Evolutionary conservation across 108 stramenopile species (phyloP).

Genomic region (Cylindrotheca fusiformis): DNA sequence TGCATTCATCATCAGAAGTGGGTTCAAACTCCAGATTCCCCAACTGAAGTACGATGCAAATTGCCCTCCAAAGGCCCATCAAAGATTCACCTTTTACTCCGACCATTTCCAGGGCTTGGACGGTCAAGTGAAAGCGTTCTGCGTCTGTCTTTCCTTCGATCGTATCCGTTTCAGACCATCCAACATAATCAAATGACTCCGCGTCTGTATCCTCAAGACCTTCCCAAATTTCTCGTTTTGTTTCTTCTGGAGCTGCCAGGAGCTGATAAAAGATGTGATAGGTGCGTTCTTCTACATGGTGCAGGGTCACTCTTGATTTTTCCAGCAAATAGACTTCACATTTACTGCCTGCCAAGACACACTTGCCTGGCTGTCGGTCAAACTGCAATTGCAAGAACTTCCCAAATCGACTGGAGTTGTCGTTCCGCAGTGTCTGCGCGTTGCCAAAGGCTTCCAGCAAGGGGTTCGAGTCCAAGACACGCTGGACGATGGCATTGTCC

Average conservation of each 20-base stretch:
- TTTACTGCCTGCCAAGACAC: conserved; percentile 67
- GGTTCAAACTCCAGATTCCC: conserved; percentile 83
- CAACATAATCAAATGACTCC: conserved; percentile 74
- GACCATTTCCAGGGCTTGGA: conserved; percentile 65
- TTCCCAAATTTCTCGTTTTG: conserved; percentile 68
- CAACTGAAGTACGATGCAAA: conserved; percentile 80
- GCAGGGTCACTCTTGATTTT: conserved; percentile 92
- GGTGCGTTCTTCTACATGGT: conserved; percentile 94
- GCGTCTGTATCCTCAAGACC: conserved; percentile 61
- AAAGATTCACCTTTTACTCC: conserved; percentile 69
- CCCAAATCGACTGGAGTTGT: conserved; percentile 87
- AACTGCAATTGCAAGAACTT: conserved; percentile 89
- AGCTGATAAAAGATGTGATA: conserved; percentile 99
- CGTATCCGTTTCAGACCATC: conserved; percentile 34
- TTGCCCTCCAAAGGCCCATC: conserved; percentile 56
- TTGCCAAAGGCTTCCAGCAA: conserved; percentile 93
- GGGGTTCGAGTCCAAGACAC: conserved; percentile 91
- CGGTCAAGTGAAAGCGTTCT: conserved; percentile 80
- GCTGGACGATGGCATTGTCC: conserved; percentile 57
- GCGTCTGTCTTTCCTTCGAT: conserved; percentile 85
- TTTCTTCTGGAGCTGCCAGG: conserved; percentile 78
- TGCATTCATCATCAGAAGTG: conserved; percentile 36
- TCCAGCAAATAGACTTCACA: conserved; percentile 94
- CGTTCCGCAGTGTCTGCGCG: conserved; percentile 87
- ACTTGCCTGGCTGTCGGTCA: conserved; percentile 48